Percentiles rank a stretch among this genome's conserved stretches.
phyloP scores from a whole-genome alignment of 2,329 filamentous ascomycete species.

The Ilyonectria robusta region DNA sequence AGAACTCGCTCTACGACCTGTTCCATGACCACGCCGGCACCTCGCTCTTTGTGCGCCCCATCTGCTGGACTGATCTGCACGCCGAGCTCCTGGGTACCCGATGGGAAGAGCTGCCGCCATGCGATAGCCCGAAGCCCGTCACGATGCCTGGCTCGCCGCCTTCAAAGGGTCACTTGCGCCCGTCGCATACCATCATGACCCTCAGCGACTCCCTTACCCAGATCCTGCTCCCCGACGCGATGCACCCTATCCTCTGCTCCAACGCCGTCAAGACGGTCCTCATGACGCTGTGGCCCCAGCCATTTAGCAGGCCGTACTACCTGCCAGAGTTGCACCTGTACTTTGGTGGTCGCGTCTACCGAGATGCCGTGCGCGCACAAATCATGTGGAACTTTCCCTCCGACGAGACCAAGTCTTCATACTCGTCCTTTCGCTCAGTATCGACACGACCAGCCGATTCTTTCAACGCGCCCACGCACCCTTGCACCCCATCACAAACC shows the following conservation, averaged over 20 bases:
- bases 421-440: slow-evolving; percentile 54
- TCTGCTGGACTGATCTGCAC: slow-evolving; percentile 70
- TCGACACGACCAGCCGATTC: slow-evolving; percentile 54
- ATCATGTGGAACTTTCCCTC: slow-evolving; percentile 63
- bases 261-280: slow-evolving; percentile 62
- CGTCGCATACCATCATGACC: slow-evolving; percentile 58
- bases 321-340: slow-evolving; percentile 63
- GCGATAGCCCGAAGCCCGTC: slow-evolving; percentile 58
- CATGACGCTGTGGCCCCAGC: slow-evolving; percentile 59
- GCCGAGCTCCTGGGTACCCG: slow-evolving; percentile 61
- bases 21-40: slow-evolving; percentile 63
- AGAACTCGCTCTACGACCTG: slow-evolving; percentile 67
- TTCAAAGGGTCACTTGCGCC: slow-evolving; percentile 54
- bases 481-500: slow-evolving; percentile 39
- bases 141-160: slow-evolving; percentile 52
- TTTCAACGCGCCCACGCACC: slow-evolving; percentile 43
- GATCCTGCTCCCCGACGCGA: slow-evolving; percentile 55
- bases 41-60: slow-evolving; percentile 66
- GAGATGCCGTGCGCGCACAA: slow-evolving; percentile 62
- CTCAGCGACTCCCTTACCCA: slow-evolving; percentile 61
- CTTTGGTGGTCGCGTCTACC: slow-evolving; percentile 63
- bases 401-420: slow-evolving; percentile 43
- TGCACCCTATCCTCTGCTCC: slow-evolving; percentile 54
- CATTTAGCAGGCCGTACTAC: slow-evolving; percentile 49
- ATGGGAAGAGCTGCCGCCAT: slow-evolving; percentile 61